Percentiles rank a stretch among this genome's conserved stretches.
Evolutionary conservation across 1,284 basidiomycete genomes (phyloP).

Genomic region (Sporisorium iseilematis-ciliati): DNA sequence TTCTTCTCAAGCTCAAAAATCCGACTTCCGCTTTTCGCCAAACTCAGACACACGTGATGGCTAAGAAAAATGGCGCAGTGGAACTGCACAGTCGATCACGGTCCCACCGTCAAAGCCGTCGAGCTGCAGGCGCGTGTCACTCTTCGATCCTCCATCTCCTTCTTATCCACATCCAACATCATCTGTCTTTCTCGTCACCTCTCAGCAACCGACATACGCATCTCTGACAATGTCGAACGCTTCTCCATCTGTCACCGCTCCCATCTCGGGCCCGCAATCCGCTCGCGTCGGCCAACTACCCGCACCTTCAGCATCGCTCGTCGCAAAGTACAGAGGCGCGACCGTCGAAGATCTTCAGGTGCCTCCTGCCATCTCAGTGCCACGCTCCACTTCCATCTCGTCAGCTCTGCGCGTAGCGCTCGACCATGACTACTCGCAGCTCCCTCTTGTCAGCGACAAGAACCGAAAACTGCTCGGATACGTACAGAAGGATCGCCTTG

Average conservation of each 20-base stretch:
- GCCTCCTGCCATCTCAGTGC: constrained; percentile 62
- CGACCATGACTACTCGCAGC: constrained; percentile 65
- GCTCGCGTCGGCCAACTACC: constrained; percentile 48
- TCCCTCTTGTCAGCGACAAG: constrained; percentile 58
- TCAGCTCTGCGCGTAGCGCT: constrained; percentile 57
- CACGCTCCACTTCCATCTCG: constrained; percentile 41
- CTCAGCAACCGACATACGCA: background rate
- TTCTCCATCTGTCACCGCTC: constrained; percentile 46
- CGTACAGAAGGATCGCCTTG: constrained; percentile 60
- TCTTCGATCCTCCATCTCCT: constrained; percentile 6
- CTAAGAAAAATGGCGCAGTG: background rate
- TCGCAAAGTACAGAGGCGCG: constrained; percentile 61
- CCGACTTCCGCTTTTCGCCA: constrained; percentile 4
- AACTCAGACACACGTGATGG: constrained; percentile 9
- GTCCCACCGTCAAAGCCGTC: constrained; percentile 19
- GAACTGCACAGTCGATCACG: constrained; percentile 18
- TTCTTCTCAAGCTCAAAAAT: background rate
- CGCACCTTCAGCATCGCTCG: constrained; percentile 46
- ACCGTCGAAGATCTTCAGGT: constrained; percentile 65
- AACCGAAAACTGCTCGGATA: constrained; percentile 62
- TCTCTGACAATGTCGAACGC: constrained; percentile 30
- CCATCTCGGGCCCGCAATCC: constrained; percentile 58
- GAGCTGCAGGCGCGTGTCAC: constrained; percentile 22
- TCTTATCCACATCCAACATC: background rate
- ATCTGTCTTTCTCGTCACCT: background rate